Conservation (phyloP, 805 yeast genomes). For the Pichia insulana region DNA sequence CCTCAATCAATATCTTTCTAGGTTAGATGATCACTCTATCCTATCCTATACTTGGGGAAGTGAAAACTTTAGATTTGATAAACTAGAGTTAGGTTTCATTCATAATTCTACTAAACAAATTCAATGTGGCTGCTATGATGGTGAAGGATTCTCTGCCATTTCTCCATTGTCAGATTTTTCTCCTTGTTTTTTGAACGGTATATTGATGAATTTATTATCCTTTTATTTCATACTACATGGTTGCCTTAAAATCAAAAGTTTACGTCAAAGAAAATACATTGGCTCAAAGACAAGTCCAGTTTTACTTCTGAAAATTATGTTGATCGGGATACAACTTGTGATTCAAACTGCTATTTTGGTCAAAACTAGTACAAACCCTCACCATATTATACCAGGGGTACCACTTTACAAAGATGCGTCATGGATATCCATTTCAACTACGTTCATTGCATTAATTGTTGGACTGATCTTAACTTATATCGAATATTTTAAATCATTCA, state of each 20-base stretch:
- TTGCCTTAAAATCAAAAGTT: constrained; percentile 24
- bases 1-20: neutral
- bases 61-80: neutral
- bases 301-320: constrained; percentile 34
- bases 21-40: neutral
- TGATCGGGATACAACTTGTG: constrained; percentile 32
- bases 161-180: constrained; percentile 38
- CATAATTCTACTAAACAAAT: neutral
- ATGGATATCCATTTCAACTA: constrained; percentile 24
- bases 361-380: constrained; percentile 8
- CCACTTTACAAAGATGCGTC: constrained; percentile 21
- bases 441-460: constrained; percentile 38
- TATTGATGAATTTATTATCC: constrained; percentile 30
- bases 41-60: neutral
- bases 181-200: constrained; percentile 43
- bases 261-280: constrained; percentile 28
- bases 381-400: constrained; percentile 17
- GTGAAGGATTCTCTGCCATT: constrained; percentile 37
- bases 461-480: constrained; percentile 54
- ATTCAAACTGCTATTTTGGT: constrained; percentile 26
- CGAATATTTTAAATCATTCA: constrained; percentile 58
- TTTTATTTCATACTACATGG: constrained; percentile 33
- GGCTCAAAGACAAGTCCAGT: constrained; percentile 28
- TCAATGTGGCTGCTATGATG: constrained; percentile 28
- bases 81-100: no score